Conservation (phyloP, 768 basidiomycete genomes). For the Boletus rufocinnamomeus region DNA sequence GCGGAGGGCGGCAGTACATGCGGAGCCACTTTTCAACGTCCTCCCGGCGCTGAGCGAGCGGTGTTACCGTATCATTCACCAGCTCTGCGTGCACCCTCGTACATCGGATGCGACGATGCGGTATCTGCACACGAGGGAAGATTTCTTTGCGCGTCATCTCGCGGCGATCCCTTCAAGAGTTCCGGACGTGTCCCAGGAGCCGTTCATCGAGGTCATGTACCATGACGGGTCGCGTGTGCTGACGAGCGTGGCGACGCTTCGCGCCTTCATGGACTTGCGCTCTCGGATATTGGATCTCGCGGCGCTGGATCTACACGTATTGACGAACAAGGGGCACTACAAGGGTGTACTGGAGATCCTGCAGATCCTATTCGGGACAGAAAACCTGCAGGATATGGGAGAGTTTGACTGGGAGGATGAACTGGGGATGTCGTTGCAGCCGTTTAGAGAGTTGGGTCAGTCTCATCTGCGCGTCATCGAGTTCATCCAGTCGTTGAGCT, state of each 20-base stretch:
- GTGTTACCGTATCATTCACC: constrained; percentile 79
- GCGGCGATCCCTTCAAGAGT: constrained; percentile 67
- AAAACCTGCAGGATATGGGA: constrained; percentile 47
- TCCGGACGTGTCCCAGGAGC: constrained; percentile 50
- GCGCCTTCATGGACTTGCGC: constrained; percentile 78
- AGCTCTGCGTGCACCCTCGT: constrained; percentile 83
- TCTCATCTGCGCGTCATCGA: constrained; percentile 86
- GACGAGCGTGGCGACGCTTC: constrained; percentile 67
- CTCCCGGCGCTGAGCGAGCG: constrained; percentile 83
- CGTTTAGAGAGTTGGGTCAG: constrained; percentile 76
- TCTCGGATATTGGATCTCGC: constrained; percentile 84
- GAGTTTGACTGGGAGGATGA: constrained; percentile 42
- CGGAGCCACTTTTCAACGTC: constrained; percentile 57
- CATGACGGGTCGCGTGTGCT: constrained; percentile 67
- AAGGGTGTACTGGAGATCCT: constrained; percentile 75
- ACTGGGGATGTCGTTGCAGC: constrained; percentile 41
- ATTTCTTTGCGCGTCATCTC: constrained; percentile 89
- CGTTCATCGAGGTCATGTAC: constrained; percentile 61
- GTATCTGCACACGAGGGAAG: constrained; percentile 83
- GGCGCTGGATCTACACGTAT: constrained; percentile 85
- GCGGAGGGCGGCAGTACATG: constrained; percentile 30
- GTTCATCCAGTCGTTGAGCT: constrained; percentile 80
- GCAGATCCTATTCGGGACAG: constrained; percentile 77
- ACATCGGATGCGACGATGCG: constrained; percentile 82
- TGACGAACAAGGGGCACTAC: constrained; percentile 75